Evolutionary conservation across 805 yeast genomes (phyloP).

Genomic region (Wickerhamiella dianesei): DNA sequence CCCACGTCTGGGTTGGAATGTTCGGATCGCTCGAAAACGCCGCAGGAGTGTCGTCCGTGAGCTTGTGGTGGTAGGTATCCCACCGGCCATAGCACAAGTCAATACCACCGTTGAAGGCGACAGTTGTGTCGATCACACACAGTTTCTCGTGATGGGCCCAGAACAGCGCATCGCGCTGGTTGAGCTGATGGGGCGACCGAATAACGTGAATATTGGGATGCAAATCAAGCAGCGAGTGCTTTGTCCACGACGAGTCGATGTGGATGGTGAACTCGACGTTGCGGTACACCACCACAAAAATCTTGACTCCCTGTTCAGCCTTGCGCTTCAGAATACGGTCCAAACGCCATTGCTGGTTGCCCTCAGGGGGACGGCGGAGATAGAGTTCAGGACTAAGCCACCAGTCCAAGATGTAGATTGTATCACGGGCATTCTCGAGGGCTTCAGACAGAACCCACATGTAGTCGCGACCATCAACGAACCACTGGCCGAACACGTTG

Average conservation of each 20-base stretch:
- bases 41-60: conserved; percentile 53
- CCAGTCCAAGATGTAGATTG: conserved; percentile 94
- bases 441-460: conserved; percentile 95
- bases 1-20: conserved; percentile 55
- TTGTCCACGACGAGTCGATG: conserved; percentile 87
- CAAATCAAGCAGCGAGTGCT: conserved; percentile 75
- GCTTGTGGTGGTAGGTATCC: conserved; percentile 91
- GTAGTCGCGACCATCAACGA: conserved; percentile 92
- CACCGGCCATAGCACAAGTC: conserved; percentile 92
- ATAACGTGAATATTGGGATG: conserved; percentile 80
- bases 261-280: conserved; percentile 89
- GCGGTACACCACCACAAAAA: conserved; percentile 80
- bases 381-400: conserved; percentile 94
- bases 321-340: conserved; percentile 78
- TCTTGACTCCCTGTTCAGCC: conserved; percentile 90
- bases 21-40: conserved; percentile 27
- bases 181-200: conserved; percentile 88
- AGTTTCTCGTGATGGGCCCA: conserved; percentile 99
- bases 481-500: conserved; percentile 85
- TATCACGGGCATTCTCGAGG: conserved; percentile 83
- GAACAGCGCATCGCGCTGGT: conserved; percentile 73
- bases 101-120: conserved; percentile 89
- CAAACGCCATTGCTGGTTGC: conserved; percentile 85
- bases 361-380: conserved; percentile 85
- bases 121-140: conserved; percentile 70